Percentiles rank a stretch among this genome's conserved stretches.
These are phyloP conservation scores for Coemansia sp. DNA, from an alignment of 192 early-diverging fungal species.

Conservation along the genomic window DNA sequence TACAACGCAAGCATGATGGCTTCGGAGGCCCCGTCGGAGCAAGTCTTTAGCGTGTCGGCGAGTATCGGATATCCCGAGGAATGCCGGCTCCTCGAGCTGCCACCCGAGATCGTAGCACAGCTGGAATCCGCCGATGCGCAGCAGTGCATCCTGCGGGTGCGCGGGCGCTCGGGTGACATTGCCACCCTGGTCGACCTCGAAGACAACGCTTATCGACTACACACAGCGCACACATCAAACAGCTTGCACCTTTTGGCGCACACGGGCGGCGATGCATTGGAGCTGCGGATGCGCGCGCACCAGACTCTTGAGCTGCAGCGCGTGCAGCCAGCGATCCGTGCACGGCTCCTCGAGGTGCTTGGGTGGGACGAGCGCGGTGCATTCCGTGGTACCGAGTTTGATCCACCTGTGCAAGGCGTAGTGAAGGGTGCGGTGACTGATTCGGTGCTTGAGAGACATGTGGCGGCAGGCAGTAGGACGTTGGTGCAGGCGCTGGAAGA, in stretches of 20 bases:
- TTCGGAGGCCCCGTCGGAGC: too few relatives aligned
- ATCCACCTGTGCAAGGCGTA: constrained; percentile 2
- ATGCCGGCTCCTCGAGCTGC: constrained; percentile 36
- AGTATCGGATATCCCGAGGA: constrained; percentile 45
- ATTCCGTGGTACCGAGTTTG: constrained; percentile 43
- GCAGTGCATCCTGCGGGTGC: constrained; percentile 15
- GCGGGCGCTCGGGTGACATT: constrained; percentile 29
- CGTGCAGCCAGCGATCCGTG: constrained; percentile 27
- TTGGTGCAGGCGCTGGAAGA: constrained; percentile 27
- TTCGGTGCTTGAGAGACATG: constrained; percentile 14
- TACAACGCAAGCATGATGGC: too few relatives aligned
- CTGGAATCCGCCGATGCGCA: constrained; percentile 6
- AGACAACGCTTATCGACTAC: constrained; percentile 30
- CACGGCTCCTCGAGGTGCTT: constrained; percentile 33
- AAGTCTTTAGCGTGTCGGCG: constrained; percentile 22
- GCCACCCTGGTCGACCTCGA: constrained; percentile 24
- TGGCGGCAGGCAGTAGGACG: constrained; percentile 17
- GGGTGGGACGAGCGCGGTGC: constrained; percentile 30
- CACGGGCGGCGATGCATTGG: not conserved
- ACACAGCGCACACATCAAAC: constrained; percentile 49
- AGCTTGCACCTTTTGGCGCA: constrained; percentile 32
- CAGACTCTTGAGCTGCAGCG: constrained; percentile 47
- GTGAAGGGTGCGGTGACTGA: constrained; percentile 11
- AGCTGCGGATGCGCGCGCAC: constrained; percentile 30
- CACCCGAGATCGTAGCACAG: constrained; percentile 30